These are phyloP conservation scores for Poterioochromonas sp. DNA, from an alignment of 352 stramenopile genomes.

Conservation along the genomic window DNA sequence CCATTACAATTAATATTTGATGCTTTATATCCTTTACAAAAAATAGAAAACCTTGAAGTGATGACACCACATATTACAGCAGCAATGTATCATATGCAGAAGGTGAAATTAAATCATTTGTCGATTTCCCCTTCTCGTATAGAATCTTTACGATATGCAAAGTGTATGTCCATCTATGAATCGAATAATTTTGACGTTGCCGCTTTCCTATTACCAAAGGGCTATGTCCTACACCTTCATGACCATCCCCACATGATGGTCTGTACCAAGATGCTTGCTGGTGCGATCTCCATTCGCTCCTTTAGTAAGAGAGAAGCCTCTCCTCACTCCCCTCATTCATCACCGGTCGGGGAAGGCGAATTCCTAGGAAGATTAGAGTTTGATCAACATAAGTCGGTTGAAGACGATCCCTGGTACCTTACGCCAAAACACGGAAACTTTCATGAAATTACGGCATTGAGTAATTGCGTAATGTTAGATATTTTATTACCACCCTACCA, in stretches of 20 bases:
- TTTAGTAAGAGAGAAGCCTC: conserved; percentile 9
- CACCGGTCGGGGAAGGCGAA: not conserved
- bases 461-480: conserved; percentile 32
- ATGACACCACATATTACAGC: too few relatives aligned
- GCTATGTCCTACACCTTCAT: conserved; percentile 16
- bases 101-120: too few relatives aligned
- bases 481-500: conserved; percentile 36
- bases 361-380: not conserved
- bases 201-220: conserved; percentile 1
- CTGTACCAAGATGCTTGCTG: conserved; percentile 33
- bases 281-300: not conserved
- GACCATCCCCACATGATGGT: conserved; percentile 37
- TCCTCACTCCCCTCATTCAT: not conserved
- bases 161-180: not conserved
- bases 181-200: conserved; percentile 7
- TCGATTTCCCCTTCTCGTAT: too few relatives aligned
- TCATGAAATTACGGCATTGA: conserved; percentile 20
- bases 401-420: not conserved
- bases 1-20: too few relatives aligned
- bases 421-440: not conserved
- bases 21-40: too few relatives aligned
- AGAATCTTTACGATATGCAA: too few relatives aligned
- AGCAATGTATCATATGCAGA: too few relatives aligned
- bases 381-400: not conserved
- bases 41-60: too few relatives aligned